These are phyloP conservation scores for Skeletonema menzelii DNA, from an alignment of 108 stramenopile genomes.

Conservation along the genomic window DNA sequence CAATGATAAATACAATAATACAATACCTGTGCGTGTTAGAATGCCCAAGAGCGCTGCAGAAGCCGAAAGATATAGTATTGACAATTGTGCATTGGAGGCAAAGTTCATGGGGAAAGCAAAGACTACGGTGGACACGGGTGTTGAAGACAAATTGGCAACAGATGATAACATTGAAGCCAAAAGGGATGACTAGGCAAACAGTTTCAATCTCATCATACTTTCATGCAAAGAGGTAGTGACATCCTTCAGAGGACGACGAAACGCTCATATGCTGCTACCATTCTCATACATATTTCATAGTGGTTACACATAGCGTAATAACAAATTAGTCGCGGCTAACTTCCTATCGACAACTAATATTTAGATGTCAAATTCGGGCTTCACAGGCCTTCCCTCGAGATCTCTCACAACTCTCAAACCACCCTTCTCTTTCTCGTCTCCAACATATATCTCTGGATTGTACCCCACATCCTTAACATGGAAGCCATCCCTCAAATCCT, in stretches of 20 bases:
- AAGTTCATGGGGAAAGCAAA: conserved; percentile 44
- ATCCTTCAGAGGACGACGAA: too few species aligned
- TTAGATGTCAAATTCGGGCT: conserved; percentile 68
- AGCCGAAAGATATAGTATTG: conserved; percentile 60
- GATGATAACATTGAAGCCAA: background rate
- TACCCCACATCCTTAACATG: conserved; percentile 63
- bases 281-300: too few species aligned
- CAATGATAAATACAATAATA: conserved; percentile 28
- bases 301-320: too few species aligned
- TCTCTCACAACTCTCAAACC: conserved; percentile 73
- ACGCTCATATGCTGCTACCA: too few species aligned
- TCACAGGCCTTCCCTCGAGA: conserved; percentile 62
- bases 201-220: background rate
- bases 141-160: background rate
- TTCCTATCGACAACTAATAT: background rate
- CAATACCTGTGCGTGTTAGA: conserved; percentile 68
- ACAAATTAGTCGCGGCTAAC: too few species aligned
- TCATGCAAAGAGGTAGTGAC: too few species aligned
- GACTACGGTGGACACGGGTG: background rate
- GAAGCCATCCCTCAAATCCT: conserved; percentile 60
- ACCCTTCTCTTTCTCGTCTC: conserved; percentile 74
- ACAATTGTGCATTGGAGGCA: conserved; percentile 79
- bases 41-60: conserved; percentile 66
- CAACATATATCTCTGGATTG: conserved; percentile 89
- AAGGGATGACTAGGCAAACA: background rate